Evolutionary conservation across 2,329 filamentous ascomycete genomes (phyloP), one percentile per base, ranked within the genome.

Genomic region (Fusarium napiforme): DNA sequence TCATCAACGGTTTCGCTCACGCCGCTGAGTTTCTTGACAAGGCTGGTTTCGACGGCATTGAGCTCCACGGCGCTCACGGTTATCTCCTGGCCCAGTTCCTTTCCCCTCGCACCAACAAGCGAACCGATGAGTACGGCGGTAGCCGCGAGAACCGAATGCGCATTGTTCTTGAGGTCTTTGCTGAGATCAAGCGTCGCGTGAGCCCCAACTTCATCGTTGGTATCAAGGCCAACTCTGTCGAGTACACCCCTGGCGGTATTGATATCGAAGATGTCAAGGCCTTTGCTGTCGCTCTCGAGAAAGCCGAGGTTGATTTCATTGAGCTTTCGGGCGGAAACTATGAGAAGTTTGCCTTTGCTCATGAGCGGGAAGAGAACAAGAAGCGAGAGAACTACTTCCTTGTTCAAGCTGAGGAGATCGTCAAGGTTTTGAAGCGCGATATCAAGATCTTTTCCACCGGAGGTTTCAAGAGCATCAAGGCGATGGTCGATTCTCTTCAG

Each of bases 311-410:
- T 43, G 84, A 89, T 73, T 88, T 89, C 69, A 85, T 91, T 10
- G 89, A 91, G 80, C 81, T 91, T 1, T 86, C 82, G 0, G 89
- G 89, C 37, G 89, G 89, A 4, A 91, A 88, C 1, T 90, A 89
- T 72, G 86, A 91, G 80, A 79, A 82, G 30, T 77, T 87, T 2
- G 87, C 84, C 0, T 88, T 89, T 69, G 75, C 73, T 1, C 85
- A 88, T 75, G 82, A 86, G 78, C 82, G 85, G 64, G 87, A 89
- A 39, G 85, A 83, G 39, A 90, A 86, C 19, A 83, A 82, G 74
- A 85, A 86, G 79, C 83, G 86, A 3, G 87, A 89, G 75, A 84
- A 86, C 14, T 90, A 89, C 82, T 90, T 90, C 82, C 77, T 90
- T 57, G 85, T 87, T 0, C 89, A 90, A 47, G 88, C 88, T 1